Percentiles rank a stretch among this genome's conserved stretches.
These are phyloP conservation scores for Lojkania enalia DNA, from an alignment of 2,329 filamentous ascomycete genomes.

Conservation along the genomic window DNA sequence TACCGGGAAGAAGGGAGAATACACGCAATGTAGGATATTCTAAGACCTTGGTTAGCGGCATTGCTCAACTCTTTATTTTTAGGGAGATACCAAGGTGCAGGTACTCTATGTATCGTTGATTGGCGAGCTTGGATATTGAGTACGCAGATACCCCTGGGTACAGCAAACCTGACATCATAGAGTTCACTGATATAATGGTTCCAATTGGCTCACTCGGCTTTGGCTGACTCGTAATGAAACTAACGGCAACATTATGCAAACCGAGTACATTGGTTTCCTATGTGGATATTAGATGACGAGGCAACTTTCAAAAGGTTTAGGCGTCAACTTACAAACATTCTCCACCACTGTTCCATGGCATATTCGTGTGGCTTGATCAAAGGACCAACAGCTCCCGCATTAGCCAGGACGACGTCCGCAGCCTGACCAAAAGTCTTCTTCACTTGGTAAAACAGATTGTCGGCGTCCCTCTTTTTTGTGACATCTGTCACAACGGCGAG, in stretches of 20 bases:
- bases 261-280: conserved; percentile 11
- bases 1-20: conserved; percentile 24
- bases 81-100: conserved; percentile 10
- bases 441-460: conserved; percentile 15
- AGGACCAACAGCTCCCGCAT: not conserved
- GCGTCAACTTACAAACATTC: not conserved
- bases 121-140: conserved; percentile 20
- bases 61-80: not conserved
- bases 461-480: conserved; percentile 12
- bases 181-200: conserved; percentile 8
- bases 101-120: conserved; percentile 15
- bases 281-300: not conserved
- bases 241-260: conserved; percentile 8
- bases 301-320: not conserved
- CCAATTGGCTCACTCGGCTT: conserved; percentile 8
- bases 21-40: conserved; percentile 24
- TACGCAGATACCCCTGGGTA: conserved; percentile 20
- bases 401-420: conserved; percentile 9
- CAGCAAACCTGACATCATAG: not conserved
- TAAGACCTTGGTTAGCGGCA: not conserved
- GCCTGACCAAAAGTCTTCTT: conserved; percentile 17
- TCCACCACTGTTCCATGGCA: conserved; percentile 5
- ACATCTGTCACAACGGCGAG: conserved; percentile 13
- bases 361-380: conserved; percentile 1
- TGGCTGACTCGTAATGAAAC: conserved; percentile 6